A percentile compares a stretch with the other conserved stretches of the same genome.
phyloP scores from a whole-genome alignment of 768 basidiomycete genomes.

The Peribolospora baueri region DNA sequence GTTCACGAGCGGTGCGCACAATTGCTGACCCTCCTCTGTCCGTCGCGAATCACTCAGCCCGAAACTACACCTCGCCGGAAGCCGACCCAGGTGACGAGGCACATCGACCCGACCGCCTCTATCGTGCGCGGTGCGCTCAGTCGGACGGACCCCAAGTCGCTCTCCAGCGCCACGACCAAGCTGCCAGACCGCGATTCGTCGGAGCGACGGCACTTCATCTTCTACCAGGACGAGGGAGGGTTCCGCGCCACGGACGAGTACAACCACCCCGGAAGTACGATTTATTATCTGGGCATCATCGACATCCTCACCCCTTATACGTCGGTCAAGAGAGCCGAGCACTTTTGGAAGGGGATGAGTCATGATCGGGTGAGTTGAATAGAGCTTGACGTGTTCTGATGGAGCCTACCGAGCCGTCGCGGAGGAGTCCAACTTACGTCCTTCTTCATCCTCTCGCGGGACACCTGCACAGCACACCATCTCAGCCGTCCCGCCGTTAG shows the following conservation, averaged over 20 bases:
- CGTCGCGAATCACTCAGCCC: constrained; percentile 26
- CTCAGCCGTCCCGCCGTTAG: constrained; percentile 63
- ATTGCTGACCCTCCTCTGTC: constrained; percentile 2
- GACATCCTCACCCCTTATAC: constrained; percentile 87
- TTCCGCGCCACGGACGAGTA: constrained; percentile 66
- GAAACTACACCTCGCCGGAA: constrained; percentile 34
- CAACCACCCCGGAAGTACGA: constrained; percentile 42
- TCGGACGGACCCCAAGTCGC: constrained; percentile 47
- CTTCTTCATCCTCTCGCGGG: not conserved
- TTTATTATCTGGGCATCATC: constrained; percentile 44
- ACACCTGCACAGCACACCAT: constrained; percentile 51
- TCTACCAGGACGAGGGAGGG: constrained; percentile 93
- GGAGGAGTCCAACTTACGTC: not conserved
- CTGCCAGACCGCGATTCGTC: constrained; percentile 45
- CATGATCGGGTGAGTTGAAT: constrained; percentile 54
- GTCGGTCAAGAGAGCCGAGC: constrained; percentile 50
- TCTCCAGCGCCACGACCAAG: constrained; percentile 27
- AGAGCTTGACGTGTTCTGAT: not conserved
- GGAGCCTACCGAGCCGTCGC: not conserved
- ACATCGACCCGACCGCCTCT: constrained; percentile 41
- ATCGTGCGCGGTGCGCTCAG: constrained; percentile 71
- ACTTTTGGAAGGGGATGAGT: constrained; percentile 71
- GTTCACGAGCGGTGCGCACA: not conserved
- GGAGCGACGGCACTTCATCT: constrained; percentile 47
- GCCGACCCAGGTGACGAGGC: constrained; percentile 31